Evolutionary conservation across 169 alveolate species (phyloP), one percentile per base, ranked within the genome.

Genomic region (Cryptosporidium felis): DNA sequence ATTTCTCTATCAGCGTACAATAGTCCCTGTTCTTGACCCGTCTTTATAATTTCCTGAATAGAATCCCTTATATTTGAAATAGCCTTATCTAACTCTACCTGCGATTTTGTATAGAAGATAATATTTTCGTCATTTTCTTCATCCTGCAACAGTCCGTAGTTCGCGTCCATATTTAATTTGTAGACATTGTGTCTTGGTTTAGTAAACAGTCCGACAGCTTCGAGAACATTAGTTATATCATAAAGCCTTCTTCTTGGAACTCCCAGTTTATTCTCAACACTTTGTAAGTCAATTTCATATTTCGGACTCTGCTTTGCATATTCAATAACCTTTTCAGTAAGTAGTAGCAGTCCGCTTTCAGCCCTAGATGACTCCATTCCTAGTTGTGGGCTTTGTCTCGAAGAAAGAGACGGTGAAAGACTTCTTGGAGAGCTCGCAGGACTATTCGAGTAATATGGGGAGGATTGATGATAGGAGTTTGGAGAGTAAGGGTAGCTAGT

Each of bases 191-290:
- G 67, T 16, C 74, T 49, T 4, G 67, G 65, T 8, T 74, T 74
- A 8, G 67, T 56, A 49, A 74, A 74, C 40, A 74, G 42, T 58
- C 85, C 85, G 0, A 74, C 67, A 21, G 85, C 85, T 49, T 74
- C 85, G 14, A 74, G 53, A 3, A 74, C 85, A 30, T 74, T 74
- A 8, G 85, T 74, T 23, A 74, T 74, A 38, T 74, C 85, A 56
- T 74, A 74, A 21, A 74, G 59, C 41, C 85, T 74, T 58, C 85
- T 74, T 40, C 85, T 74, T 18, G 85, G 85, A 0, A 74, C 85
- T 4, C 85, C 85, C 5, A 74, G 53, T 58, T 74, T 74, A 21
- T 40, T 53, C 41, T 74, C 85, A 0, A 74, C 59, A 38, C 28
- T 42, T 42, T 74, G 85, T 36, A 74, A 26, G 23, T 74, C 85